These are phyloP conservation scores for Pseudomonodictys pantanalensis DNA, from an alignment of 495 filamentous ascomycete species.

Conservation along the genomic window DNA sequence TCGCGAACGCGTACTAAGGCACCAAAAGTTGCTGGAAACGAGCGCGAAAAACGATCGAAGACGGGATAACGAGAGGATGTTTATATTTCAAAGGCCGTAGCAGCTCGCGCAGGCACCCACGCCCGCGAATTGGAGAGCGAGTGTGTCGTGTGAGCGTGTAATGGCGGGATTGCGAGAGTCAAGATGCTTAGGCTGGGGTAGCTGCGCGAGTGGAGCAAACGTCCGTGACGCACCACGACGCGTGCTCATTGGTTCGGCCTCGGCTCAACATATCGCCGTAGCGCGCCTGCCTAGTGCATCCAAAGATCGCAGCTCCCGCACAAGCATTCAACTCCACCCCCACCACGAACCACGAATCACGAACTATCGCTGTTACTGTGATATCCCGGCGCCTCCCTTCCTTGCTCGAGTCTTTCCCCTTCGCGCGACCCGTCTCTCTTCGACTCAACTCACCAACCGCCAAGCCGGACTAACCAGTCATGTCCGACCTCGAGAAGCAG, in stretches of 20 bases:
- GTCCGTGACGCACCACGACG: background rate
- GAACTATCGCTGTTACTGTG: too few relatives aligned
- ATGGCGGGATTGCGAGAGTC: background rate
- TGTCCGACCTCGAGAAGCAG: too few relatives aligned
- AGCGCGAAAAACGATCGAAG: background rate
- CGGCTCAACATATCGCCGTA: background rate
- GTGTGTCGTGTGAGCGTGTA: too few relatives aligned
- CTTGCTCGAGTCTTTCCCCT: conserved; percentile 13
- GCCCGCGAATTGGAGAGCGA: too few relatives aligned
- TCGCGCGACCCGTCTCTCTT: background rate
- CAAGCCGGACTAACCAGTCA: too few relatives aligned
- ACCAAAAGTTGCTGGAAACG: background rate
- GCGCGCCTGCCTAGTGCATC: too few relatives aligned
- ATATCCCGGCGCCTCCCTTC: conserved; percentile 5
- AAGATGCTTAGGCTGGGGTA: background rate
- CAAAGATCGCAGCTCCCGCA: background rate
- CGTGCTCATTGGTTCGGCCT: background rate
- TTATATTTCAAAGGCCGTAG: too few relatives aligned
- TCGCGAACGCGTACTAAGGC: conserved; percentile 17
- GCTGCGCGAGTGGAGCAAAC: background rate
- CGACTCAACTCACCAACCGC: conserved; percentile 40
- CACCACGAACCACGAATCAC: too few relatives aligned
- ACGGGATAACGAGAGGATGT: too few relatives aligned
- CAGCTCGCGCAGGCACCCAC: too few relatives aligned
- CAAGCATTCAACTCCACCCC: background rate